phyloP scores from a whole-genome alignment of 2,329 filamentous ascomycete genomes.

The Trichoderma lentiforme region DNA sequence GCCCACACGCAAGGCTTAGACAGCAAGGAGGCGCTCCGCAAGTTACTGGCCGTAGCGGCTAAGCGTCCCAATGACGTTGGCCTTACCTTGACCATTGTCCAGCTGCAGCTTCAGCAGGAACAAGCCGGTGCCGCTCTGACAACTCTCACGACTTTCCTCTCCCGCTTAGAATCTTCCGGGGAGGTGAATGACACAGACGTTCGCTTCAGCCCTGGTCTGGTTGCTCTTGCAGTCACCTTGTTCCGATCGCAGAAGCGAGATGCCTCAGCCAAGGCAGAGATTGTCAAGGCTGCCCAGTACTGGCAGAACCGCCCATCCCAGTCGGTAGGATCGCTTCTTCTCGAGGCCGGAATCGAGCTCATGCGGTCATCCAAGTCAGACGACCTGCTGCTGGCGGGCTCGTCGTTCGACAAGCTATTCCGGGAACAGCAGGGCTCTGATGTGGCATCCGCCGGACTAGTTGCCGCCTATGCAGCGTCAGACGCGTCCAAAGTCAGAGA shows the following conservation, averaged over 20 bases:
- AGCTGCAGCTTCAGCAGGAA: constrained; percentile 71
- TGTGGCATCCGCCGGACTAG: constrained; percentile 74
- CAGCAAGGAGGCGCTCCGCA: constrained; percentile 66
- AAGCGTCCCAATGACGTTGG: constrained; percentile 77
- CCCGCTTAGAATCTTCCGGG: constrained; percentile 62
- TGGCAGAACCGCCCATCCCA: constrained; percentile 63
- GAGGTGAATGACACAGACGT: constrained; percentile 60
- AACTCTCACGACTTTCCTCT: constrained; percentile 73
- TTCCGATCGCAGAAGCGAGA: constrained; percentile 75
- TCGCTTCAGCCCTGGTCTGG: constrained; percentile 78
- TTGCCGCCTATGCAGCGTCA: constrained; percentile 71
- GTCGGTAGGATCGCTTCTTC: constrained; percentile 62
- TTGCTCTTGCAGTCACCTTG: constrained; percentile 75
- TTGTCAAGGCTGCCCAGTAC: constrained; percentile 75
- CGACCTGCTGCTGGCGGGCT: constrained; percentile 67
- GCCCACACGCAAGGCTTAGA: constrained; percentile 63
- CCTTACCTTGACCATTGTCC: constrained; percentile 72
- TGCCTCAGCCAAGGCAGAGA: constrained; percentile 65
- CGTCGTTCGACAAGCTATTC: constrained; percentile 75
- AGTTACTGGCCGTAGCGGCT: constrained; percentile 66
- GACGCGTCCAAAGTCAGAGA: constrained; percentile 55
- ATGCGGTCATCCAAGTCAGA: constrained; percentile 68
- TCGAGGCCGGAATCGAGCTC: constrained; percentile 78
- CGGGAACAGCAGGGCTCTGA: constrained; percentile 63
- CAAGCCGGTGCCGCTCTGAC: constrained; percentile 71